phyloP scores from a whole-genome alignment of 1,284 basidiomycete species.

The Phylloboletellus chloephorus region DNA sequence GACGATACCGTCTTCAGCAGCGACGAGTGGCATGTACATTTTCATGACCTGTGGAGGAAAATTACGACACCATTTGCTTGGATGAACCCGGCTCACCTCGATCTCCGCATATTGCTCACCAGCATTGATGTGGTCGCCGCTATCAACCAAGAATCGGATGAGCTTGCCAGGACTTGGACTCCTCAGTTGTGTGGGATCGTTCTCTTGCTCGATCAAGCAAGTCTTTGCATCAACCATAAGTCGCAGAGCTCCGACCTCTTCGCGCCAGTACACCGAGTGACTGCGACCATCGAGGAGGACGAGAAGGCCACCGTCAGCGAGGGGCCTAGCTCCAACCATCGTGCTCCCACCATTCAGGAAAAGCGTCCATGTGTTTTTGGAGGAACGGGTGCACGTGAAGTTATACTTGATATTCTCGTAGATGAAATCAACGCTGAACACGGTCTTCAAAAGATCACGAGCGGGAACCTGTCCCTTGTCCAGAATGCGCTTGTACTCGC shows the following conservation, averaged over 20 bases:
- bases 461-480: slow-evolving; percentile 98
- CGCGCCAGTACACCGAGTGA: slow-evolving; percentile 97
- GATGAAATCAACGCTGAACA: slow-evolving; percentile 97
- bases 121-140: slow-evolving; percentile 93
- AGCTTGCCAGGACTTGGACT: slow-evolving; percentile 97
- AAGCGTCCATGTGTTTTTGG: slow-evolving; percentile 84
- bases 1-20: slow-evolving; percentile 93
- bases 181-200: slow-evolving; percentile 95
- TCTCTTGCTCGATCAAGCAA: slow-evolving; percentile 98
- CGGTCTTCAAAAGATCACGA: slow-evolving; percentile 92
- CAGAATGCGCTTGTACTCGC: slow-evolving; percentile 91
- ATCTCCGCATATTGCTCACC: slow-evolving; percentile 98
- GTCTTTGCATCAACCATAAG: slow-evolving; percentile 97
- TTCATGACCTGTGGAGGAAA: slow-evolving; percentile 78
- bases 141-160: slow-evolving; percentile 92
- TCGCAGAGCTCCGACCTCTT: slow-evolving; percentile 93
- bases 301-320: slow-evolving; percentile 94
- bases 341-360: slow-evolving; percentile 95
- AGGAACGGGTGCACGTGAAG: slow-evolving; percentile 92
- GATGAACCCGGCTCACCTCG: slow-evolving; percentile 53
- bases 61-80: slow-evolving; percentile 8
- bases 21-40: slow-evolving; percentile 98
- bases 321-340: slow-evolving; percentile 82
- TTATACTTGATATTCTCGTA: slow-evolving; percentile 96
- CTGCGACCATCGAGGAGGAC: slow-evolving; percentile 90